Conservation (phyloP, 805 yeast species). For the Babjeviella inositovora region DNA sequence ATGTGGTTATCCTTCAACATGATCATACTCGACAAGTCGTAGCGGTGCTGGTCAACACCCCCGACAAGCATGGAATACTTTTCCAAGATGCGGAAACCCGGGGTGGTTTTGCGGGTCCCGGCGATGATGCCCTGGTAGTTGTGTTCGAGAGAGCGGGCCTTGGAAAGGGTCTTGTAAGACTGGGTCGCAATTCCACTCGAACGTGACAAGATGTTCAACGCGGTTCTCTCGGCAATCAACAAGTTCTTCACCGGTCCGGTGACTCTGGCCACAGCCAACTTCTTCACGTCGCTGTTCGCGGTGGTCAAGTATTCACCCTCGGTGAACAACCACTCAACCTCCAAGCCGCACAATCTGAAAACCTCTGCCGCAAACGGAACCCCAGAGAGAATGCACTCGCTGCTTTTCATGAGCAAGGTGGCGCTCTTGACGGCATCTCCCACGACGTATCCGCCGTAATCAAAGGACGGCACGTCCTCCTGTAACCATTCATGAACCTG, state of each 20-base stretch:
- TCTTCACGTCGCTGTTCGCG: slow-evolving; percentile 23
- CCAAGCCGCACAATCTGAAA: slow-evolving; percentile 55
- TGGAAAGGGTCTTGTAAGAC: slow-evolving; percentile 33
- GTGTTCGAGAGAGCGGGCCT: slow-evolving; percentile 48
- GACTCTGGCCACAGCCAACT: slow-evolving; percentile 60
- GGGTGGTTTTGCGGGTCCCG: slow-evolving; percentile 95
- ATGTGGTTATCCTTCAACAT: slow-evolving; percentile 93
- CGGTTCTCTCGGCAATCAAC: slow-evolving; percentile 72
- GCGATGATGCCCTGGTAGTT: slow-evolving; percentile 81
- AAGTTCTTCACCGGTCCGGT: slow-evolving; percentile 68
- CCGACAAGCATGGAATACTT: slow-evolving; percentile 93
- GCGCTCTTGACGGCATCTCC: slow-evolving; percentile 63
- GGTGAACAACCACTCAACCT: slow-evolving; percentile 52
- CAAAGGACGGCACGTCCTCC: slow-evolving; percentile 90
- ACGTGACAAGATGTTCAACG: slow-evolving; percentile 69
- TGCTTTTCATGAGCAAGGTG: slow-evolving; percentile 65
- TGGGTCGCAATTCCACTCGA: slow-evolving; percentile 81
- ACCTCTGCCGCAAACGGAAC: slow-evolving; percentile 84
- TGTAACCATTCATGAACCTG: slow-evolving; percentile 60
- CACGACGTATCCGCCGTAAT: slow-evolving; percentile 91
- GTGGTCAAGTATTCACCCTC: slow-evolving; percentile 48
- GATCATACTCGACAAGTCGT: slow-evolving; percentile 85
- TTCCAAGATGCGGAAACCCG: slow-evolving; percentile 78
- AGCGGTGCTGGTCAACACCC: slow-evolving; percentile 85
- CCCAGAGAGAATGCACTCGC: slow-evolving; percentile 55